Percentiles rank a stretch among this genome's conserved stretches.
phyloP scores from a whole-genome alignment of 768 basidiomycete genomes.

The Cystofilobasidium capitatum region DNA sequence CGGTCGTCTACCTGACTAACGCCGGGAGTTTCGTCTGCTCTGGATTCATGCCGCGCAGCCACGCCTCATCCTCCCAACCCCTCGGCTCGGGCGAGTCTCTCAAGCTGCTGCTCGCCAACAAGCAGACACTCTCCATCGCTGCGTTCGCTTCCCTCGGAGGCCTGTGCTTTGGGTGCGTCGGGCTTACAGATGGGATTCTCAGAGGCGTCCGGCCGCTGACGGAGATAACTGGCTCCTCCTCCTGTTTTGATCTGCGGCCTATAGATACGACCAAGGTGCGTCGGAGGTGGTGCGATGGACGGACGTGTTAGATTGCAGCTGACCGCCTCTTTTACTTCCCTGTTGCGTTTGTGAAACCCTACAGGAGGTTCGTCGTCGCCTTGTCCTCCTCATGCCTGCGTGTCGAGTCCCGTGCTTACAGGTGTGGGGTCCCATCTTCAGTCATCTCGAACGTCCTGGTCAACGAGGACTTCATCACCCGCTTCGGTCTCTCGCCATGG shows the following conservation, averaged over 20 bases:
- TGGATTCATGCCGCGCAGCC: background rate
- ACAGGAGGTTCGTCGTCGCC: no score
- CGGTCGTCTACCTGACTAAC: no score
- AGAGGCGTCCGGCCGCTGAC: background rate
- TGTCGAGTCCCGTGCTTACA: no score
- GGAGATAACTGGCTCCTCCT: no score
- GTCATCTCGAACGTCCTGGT: slow-evolving; percentile 79
- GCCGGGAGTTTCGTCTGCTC: background rate
- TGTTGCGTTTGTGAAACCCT: no score
- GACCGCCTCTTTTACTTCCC: background rate
- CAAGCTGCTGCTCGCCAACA: background rate
- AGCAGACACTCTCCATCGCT: background rate
- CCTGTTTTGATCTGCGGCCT: background rate
- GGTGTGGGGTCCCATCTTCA: no score
- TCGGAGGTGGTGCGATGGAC: no score
- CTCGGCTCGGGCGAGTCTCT: background rate
- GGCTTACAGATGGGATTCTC: background rate
- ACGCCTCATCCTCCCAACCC: background rate
- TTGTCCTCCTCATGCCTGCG: no score
- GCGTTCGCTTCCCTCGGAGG: background rate
- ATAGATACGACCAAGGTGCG: slow-evolving; percentile 7
- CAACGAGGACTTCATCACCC: slow-evolving; percentile 60
- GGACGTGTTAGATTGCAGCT: background rate
- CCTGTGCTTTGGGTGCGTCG: background rate
- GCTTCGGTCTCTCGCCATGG: slow-evolving; percentile 62